Evolutionary conservation across 2,329 filamentous ascomycete genomes (phyloP), one percentile per base, ranked within the genome.

Genomic region (Cytospora piceicola): DNA sequence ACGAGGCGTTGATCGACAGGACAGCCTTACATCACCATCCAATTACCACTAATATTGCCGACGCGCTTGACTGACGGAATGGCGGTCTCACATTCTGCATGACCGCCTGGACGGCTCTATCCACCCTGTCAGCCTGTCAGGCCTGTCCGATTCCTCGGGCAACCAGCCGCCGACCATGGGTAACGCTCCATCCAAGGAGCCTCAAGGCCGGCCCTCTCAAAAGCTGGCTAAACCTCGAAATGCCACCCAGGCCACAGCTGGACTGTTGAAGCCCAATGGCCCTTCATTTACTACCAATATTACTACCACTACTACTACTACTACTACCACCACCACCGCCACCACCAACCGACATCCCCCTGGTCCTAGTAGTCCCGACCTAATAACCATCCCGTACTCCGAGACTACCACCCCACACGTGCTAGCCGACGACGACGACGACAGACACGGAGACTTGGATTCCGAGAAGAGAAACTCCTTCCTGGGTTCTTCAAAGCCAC

Each of bases 371-470:
- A 52, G 32, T 29, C 46, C 61, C 4, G 63, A 54, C 52, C 36
- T 68, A 29, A 60, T 63, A 55, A 68, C 59, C 42, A 68, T 68
- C 27, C 64, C 64, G 17, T 68, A 66, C 54, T 61, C 67, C 6
- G n/a, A 61, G 3, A 66, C 61, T 22, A 27, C 67, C 57, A 64
- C 32, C 12, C 56, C 61, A 3, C 58, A 46, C 24, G 53, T 57
- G 12, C 52, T 53, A 53, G 58, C 49, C 34, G 63, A 60, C 52
- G 53, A 60, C 39, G 32, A 34, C 42, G n/a, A 39, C n/a, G 29
- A 8, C 6, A 58, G 54, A 27, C 53, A 58, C 54, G 53, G 85
- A 1, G 6, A 52, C 32, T 36, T 64, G 22, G 46, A 56, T 30
- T 46, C 53, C 6, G 64, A 66, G 36, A 68, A 61, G 61, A 39